A percentile compares a stretch with the other conserved stretches of the same genome.
phyloP scores from a whole-genome alignment of 2,329 filamentous ascomycete genomes.

The Paracorniculantispora psalliotae region DNA sequence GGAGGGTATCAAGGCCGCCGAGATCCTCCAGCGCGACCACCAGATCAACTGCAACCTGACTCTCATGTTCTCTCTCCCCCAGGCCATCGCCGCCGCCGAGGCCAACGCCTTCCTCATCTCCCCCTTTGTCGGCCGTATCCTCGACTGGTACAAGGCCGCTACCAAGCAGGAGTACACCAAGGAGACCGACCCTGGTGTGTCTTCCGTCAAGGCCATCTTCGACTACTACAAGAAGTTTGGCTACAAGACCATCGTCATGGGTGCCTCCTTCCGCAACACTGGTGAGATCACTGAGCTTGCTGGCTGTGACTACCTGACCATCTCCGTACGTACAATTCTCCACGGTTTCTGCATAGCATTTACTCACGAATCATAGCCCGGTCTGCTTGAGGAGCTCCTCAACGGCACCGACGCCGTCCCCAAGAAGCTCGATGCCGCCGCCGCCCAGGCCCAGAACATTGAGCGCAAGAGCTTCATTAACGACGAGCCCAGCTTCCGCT shows the following conservation, averaged over 20 bases:
- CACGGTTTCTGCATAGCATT: slow-evolving; percentile 17
- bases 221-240: slow-evolving; percentile 99
- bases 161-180: slow-evolving; percentile 90
- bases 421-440: slow-evolving; percentile 80
- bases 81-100: slow-evolving; percentile 95
- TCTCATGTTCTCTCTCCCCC: slow-evolving; percentile 92
- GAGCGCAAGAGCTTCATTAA: slow-evolving; percentile 88
- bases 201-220: slow-evolving; percentile 89
- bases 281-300: slow-evolving; percentile 98
- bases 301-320: slow-evolving; percentile 98
- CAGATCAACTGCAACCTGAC: slow-evolving; percentile 98
- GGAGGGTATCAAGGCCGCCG: slow-evolving; percentile 98
- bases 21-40: slow-evolving; percentile 94
- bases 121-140: slow-evolving; percentile 97
- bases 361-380: slow-evolving; percentile 54
- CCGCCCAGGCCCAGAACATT: slow-evolving; percentile 65
- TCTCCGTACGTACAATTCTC: slow-evolving; percentile 61
- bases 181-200: slow-evolving; percentile 91
- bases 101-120: slow-evolving; percentile 96
- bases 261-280: slow-evolving; percentile 91
- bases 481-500: slow-evolving; percentile 88
- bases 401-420: slow-evolving; percentile 78
- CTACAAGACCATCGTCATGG: slow-evolving; percentile 99
- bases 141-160: slow-evolving; percentile 98
- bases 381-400: slow-evolving; percentile 87